These are phyloP conservation scores for Flaveria brownii DNA, from an alignment of 129 eudicot genomes.

Conservation along the genomic window DNA sequence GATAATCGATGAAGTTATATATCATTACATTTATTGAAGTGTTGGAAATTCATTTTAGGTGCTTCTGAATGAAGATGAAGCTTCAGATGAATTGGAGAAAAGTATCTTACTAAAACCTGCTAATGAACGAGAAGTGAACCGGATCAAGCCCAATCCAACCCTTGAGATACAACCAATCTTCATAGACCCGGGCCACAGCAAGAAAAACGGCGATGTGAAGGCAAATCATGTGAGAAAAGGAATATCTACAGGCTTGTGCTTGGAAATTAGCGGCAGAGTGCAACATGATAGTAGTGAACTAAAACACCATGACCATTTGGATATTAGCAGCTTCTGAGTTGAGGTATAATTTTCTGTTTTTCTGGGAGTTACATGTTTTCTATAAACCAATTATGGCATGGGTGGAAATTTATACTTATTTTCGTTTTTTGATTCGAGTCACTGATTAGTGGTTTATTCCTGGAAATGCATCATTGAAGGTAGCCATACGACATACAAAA, in stretches of 20 bases:
- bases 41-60: constrained; percentile 44
- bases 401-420: background rate
- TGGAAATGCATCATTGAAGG: no score
- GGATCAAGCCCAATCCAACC: constrained; percentile 85
- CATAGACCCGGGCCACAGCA: constrained; percentile 70
- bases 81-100: constrained; percentile 53
- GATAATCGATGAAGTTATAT: background rate
- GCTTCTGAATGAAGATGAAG: constrained; percentile 80
- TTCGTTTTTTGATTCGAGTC: no score
- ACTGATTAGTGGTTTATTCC: no score
- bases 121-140: constrained; percentile 63
- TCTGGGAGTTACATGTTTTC: background rate
- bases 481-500: no score
- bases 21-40: no score
- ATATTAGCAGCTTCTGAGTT: constrained; percentile 25
- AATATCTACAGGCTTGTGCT: constrained; percentile 59
- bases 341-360: background rate
- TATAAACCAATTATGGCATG: background rate
- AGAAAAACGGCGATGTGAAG: constrained; percentile 44
- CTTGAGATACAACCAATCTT: constrained; percentile 77
- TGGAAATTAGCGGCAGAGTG: constrained; percentile 96
- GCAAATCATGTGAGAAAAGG: constrained; percentile 40
- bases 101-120: constrained; percentile 67
- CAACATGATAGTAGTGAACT: constrained; percentile 69
- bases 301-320: constrained; percentile 39